Percentiles rank a stretch among this genome's conserved stretches.
Conservation (phyloP, 176 grass and related monocot genomes). For the Urochloa ruziziensis region DNA sequence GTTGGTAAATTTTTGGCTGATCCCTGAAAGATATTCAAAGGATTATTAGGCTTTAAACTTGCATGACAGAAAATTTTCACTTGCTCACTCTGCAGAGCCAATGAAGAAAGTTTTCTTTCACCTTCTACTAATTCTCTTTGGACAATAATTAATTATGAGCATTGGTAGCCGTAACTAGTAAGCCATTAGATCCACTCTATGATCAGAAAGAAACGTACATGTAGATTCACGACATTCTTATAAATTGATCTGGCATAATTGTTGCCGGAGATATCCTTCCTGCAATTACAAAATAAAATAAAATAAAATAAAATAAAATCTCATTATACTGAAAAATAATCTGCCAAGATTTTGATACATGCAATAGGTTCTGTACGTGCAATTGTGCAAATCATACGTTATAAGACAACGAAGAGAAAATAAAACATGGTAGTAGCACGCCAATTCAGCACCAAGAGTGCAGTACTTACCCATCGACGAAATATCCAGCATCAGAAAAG, state of each 20-base stretch:
- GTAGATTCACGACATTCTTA: conserved; percentile 42
- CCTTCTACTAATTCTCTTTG: not conserved
- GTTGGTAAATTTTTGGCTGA: conserved; percentile 54
- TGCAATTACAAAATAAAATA: conserved; percentile 41
- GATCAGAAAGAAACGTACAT: conserved; percentile 46
- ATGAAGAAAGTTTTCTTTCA: not conserved
- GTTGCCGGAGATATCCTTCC: conserved; percentile 62
- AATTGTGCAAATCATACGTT: not conserved
- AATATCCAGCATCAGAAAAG: conserved; percentile 86
- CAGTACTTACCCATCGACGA: conserved; percentile 68
- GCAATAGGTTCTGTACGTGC: not conserved
- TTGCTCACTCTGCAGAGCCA: not conserved
- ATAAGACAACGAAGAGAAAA: not conserved
- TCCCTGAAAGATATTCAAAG: conserved; percentile 35
- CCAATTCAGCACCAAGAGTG: not conserved
- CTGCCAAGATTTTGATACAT: not conserved
- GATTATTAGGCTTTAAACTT: not conserved
- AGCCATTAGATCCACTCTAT: not conserved
- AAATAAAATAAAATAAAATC: too few species aligned
- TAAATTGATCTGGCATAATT: conserved; percentile 43
- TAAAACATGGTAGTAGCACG: not conserved
- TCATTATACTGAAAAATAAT: not conserved
- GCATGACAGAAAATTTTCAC: not conserved
- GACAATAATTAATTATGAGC: not conserved
- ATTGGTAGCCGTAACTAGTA: not conserved